These are phyloP conservation scores for Pilatotrama ljubarskyi DNA, from an alignment of 768 basidiomycete species.

Conservation along the genomic window DNA sequence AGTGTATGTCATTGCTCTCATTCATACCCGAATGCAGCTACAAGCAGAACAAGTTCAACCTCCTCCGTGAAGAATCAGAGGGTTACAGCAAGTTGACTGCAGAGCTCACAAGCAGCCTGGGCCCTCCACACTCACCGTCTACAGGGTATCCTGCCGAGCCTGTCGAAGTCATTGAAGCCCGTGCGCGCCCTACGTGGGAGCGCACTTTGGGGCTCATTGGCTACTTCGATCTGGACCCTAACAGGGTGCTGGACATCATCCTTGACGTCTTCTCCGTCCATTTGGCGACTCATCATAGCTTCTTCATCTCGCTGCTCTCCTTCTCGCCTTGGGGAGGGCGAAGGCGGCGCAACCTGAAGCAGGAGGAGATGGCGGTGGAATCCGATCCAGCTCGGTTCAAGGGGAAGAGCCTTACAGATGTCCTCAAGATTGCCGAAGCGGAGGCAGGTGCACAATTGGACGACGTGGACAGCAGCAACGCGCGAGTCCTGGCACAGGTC, in stretches of 20 bases:
- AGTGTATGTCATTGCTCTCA: neutral
- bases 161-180: conserved; percentile 54
- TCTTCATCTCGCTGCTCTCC: conserved; percentile 85
- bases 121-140: conserved; percentile 66
- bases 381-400: conserved; percentile 44
- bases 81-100: conserved; percentile 92
- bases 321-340: conserved; percentile 80
- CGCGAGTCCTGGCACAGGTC: conserved; percentile 81
- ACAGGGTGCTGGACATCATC: conserved; percentile 89
- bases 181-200: conserved; percentile 74
- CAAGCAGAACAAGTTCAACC: conserved; percentile 98
- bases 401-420: conserved; percentile 67
- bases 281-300: conserved; percentile 77
- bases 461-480: conserved; percentile 31
- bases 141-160: conserved; percentile 70
- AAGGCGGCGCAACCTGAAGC: conserved; percentile 1
- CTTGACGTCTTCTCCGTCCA: conserved; percentile 88
- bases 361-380: conserved; percentile 38
- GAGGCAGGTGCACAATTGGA: conserved; percentile 21
- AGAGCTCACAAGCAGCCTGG: conserved; percentile 77
- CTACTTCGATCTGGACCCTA: conserved; percentile 96
- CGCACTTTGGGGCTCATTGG: conserved; percentile 88
- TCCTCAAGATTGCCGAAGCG: conserved; percentile 56
- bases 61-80: conserved; percentile 95
- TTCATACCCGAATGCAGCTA: conserved; percentile 53